Evolutionary conservation across 2,329 filamentous ascomycete species (phyloP), one percentile per base, ranked within the genome.

Genomic region (Colletotrichum musae): DNA sequence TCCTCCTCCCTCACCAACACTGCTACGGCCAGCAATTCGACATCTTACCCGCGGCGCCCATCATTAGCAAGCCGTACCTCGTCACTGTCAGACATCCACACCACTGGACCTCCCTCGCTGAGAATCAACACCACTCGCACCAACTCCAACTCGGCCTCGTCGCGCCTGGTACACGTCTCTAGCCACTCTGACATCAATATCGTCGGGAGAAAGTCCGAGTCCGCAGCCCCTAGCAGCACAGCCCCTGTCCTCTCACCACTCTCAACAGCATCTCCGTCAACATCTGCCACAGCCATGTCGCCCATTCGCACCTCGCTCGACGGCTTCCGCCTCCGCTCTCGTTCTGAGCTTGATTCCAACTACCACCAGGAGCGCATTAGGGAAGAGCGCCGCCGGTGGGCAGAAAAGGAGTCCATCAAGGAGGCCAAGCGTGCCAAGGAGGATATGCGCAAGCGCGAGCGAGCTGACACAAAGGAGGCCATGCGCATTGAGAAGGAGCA

Each of bases 341-440:
- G 87, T 70, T 89, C 88, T 48, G 89, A 91, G 71, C 80, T 90
- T 16, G 87, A 90, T 74, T 84, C 86, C 6, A 83, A 80, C 13
- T 72, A 70, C 28, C 86, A 87, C 32, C 81, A 85, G 58, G 88
- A 90, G 70, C 86, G 88, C 50, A 86, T 92, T 41, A 85, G 87
- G 52, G 86, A 87, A 74, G 89, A 88, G 4, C 88, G 89, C 61
- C 87, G 87, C 73, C 89, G 88, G 74, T 91, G 91, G 71, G 85
- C 90, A 75, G 86, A 89, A 75, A 88, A 87, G 75, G 88, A 92
- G 77, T 83, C 83, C 16, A 81, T 81, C 61, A 91, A 91, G 78
- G 86, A 90, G 43, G 89, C 90, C 75, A 91, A 90, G 74, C 88
- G 88, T 57, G 88, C 86, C 16, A 85, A 86, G 13, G 87, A 90